A percentile compares a stretch with the other conserved stretches of the same genome.
Conservation (phyloP, 2,329 filamentous ascomycete species). For the Phialophora macrospora region DNA sequence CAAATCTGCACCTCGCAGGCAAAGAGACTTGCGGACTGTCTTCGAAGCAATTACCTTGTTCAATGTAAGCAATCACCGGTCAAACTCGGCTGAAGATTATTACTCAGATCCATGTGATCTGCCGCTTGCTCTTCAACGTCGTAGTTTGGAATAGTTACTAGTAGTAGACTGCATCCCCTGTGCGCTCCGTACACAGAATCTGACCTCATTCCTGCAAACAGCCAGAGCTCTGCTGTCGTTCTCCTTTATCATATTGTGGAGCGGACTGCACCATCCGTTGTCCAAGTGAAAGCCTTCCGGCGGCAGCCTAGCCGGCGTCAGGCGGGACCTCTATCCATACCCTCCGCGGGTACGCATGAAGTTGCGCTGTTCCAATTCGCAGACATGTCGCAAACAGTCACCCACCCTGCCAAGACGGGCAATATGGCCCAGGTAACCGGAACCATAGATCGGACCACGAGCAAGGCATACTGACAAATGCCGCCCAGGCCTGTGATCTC, state of each 20-base stretch:
- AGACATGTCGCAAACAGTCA: constrained; percentile 13
- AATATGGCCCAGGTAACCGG: constrained; percentile 26
- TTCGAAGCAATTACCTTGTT: constrained; percentile 6
- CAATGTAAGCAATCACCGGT: not conserved
- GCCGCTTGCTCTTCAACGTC: not conserved
- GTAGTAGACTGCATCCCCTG: not conserved
- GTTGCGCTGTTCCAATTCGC: not conserved
- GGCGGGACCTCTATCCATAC: not conserved
- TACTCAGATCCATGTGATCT: not conserved
- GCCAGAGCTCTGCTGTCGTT: not conserved
- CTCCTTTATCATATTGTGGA: not conserved
- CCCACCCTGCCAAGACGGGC: constrained; percentile 17
- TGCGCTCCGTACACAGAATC: not conserved
- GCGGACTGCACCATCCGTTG: not conserved
- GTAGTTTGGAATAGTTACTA: not conserved
- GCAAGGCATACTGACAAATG: not conserved
- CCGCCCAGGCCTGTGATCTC: constrained; percentile 81
- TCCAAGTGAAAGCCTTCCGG: not conserved
- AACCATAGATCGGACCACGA: not conserved
- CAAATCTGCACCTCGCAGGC: constrained; percentile 3
- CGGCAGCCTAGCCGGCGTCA: not conserved
- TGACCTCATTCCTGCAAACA: not conserved
- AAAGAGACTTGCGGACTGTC: not conserved
- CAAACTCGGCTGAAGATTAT: not conserved
- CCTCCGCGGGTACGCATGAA: too few species aligned